Base-by-base conservation (phyloP, 805 yeast genomes). In the Candida tallmaniae region DNA sequence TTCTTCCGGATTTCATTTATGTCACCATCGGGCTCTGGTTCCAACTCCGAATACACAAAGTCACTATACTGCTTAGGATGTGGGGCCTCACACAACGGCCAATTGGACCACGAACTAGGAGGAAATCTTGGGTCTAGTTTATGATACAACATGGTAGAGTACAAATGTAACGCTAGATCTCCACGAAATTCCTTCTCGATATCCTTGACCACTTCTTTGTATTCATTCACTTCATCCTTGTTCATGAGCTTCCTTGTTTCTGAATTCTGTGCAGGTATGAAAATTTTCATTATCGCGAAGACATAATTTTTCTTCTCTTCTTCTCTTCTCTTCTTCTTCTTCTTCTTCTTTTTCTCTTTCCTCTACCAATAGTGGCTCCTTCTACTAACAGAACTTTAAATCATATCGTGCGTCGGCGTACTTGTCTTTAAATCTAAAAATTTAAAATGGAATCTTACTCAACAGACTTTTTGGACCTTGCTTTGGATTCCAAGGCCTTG, bases 401-500 rank as follows among this genome's bases (percentile, higher is more conserved):
- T n/a, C n/a, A n/a, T n/a, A n/a, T n/a, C n/a, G n/a, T n/a, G n/a
- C n/a, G n/a, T n/a, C 13, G 12, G 13, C 12, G 8, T 6, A 23
- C 14, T n/a, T n/a, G n/a, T n/a, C n/a, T n/a, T 27, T 27, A 13
- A 34, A 23, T 28, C 5, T 29, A 15, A 15, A 6, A 23, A 10
- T 21, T 15, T 4, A 27, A 4, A 13, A 69, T 68, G 74, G 55
- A 61, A 46, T 40, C 62, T 12, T 76, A 75, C 56, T 81, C 81
- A 55, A 65, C 75, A 40, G 69, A 74, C 50, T 87, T 90, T 54
- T 70, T 90, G 37, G 84, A 87, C 52, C 73, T 79, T 45, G 95
- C 98, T 16, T 67, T 89, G 45, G 85, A 81, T 48, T 75, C 83
- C 36, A 67, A 81, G 47, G 96, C 97, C 11, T 73, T 90, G 49